Percentiles rank a stretch among this genome's conserved stretches.
These are phyloP conservation scores for Suhomyces bribrorum DNA, from an alignment of 1,139 yeast genomes.

Conservation along the genomic window DNA sequence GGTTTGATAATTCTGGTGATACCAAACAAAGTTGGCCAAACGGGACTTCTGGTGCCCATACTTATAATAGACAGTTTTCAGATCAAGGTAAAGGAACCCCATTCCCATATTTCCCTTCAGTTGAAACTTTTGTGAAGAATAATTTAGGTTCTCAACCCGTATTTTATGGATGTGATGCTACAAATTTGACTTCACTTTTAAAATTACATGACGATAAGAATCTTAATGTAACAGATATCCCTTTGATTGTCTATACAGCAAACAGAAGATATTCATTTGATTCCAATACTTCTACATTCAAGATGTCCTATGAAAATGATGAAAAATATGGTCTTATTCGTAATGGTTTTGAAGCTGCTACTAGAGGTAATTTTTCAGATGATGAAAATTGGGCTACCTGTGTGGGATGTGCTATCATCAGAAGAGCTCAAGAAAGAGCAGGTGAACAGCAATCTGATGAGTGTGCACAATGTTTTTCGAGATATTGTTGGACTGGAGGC, in stretches of 20 bases:
- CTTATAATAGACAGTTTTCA: constrained; percentile 52
- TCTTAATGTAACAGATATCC: constrained; percentile 37
- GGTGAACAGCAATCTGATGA: constrained; percentile 40
- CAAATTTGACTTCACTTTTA: constrained; percentile 30
- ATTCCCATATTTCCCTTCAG: constrained; percentile 44
- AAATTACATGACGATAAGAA: constrained; percentile 29
- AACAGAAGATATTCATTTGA: constrained; percentile 33
- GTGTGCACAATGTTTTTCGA: constrained; percentile 39
- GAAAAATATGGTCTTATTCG: constrained; percentile 34
- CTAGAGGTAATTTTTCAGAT: constrained; percentile 37
- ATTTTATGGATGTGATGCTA: constrained; percentile 45
- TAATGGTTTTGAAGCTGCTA: constrained; percentile 43
- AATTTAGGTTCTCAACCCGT: constrained; percentile 35
- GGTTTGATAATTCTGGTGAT: constrained; percentile 86
- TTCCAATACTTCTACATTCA: constrained; percentile 42
- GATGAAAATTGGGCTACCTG: constrained; percentile 44
- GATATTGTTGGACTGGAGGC: constrained; percentile 44
- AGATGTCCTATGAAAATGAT: constrained; percentile 39
- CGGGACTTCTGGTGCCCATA: constrained; percentile 65
- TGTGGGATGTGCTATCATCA: constrained; percentile 49
- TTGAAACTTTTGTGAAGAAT: constrained; percentile 28
- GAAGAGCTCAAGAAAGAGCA: constrained; percentile 45
- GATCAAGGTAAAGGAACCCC: constrained; percentile 43
- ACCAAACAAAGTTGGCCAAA: constrained; percentile 70
- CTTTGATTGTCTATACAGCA: constrained; percentile 43